Evolutionary conservation across 2,329 filamentous ascomycete species (phyloP).

Genomic region (Nectriaceae sp.): DNA sequence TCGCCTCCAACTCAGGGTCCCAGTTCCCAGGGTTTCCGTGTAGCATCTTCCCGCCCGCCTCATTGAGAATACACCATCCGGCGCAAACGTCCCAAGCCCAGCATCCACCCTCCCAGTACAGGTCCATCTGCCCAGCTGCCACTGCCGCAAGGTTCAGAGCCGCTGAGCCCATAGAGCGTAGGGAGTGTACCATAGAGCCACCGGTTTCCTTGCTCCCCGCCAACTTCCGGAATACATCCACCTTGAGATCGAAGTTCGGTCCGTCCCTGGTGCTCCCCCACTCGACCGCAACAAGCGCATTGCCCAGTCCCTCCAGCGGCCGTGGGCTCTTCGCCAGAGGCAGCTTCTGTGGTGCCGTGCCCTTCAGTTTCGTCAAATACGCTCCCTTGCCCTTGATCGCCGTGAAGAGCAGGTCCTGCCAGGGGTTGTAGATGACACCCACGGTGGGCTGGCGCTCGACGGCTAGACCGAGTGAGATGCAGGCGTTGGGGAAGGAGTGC

Average conservation of each 20-base stretch:
- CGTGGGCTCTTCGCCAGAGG: slow-evolving; percentile 50
- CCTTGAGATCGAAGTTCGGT: slow-evolving; percentile 70
- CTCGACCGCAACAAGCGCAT: slow-evolving; percentile 68
- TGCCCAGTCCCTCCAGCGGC: slow-evolving; percentile 61
- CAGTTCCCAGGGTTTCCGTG: slow-evolving; percentile 74
- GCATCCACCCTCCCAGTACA: slow-evolving; percentile 83
- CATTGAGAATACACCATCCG: slow-evolving; percentile 73
- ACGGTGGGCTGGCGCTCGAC: slow-evolving; percentile 62
- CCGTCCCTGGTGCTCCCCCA: slow-evolving; percentile 72
- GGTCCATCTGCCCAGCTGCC: slow-evolving; percentile 69
- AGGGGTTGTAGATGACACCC: slow-evolving; percentile 81
- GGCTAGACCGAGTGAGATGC: slow-evolving; percentile 74
- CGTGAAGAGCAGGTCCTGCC: slow-evolving; percentile 68
- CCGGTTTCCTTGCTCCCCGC: slow-evolving; percentile 60
- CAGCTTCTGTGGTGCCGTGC: slow-evolving; percentile 38
- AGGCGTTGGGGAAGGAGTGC: slow-evolving; percentile 73
- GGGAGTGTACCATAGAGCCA: slow-evolving; percentile 74
- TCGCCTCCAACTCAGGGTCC: slow-evolving; percentile 60
- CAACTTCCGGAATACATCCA: slow-evolving; percentile 63
- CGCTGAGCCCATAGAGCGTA: slow-evolving; percentile 71
- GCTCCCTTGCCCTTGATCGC: slow-evolving; percentile 69
- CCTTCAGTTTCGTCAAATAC: slow-evolving; percentile 52
- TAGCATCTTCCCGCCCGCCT: slow-evolving; percentile 74
- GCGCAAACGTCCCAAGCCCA: slow-evolving; percentile 88
- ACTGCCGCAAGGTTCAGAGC: slow-evolving; percentile 75